Evolutionary conservation across 768 basidiomycete genomes (phyloP).

Genomic region (Rhizopogon salebrosus): DNA sequence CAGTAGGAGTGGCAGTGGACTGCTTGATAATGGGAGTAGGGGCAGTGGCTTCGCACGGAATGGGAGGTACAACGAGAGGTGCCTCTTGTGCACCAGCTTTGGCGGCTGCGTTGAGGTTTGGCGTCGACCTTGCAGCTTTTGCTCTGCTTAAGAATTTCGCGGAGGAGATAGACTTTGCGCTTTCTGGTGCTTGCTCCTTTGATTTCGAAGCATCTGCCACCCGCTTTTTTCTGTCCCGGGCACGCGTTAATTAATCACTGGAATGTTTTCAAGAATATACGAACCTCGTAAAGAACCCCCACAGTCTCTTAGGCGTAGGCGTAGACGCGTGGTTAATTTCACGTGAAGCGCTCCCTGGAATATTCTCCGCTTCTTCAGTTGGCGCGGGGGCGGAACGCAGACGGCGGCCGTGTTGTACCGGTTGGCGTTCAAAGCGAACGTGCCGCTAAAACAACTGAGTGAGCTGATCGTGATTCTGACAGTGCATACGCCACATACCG

Average conservation of each 20-base stretch:
- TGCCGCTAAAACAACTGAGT: conserved; percentile 10
- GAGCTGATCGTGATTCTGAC: conserved; percentile 1
- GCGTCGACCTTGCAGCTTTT: conserved; percentile 18
- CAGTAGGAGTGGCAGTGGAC: background rate
- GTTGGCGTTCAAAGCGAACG: conserved; percentile 17
- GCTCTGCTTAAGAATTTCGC: conserved; percentile 15
- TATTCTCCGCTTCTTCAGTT: conserved; percentile 4
- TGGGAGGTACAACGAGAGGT: background rate
- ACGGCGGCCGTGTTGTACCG: background rate
- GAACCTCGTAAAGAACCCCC: conserved; percentile 19
- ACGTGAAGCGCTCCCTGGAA: background rate
- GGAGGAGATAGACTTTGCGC: conserved; percentile 6
- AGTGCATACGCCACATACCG: conserved; percentile 8
- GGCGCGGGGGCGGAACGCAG: conserved; percentile 6
- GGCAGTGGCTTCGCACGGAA: background rate
- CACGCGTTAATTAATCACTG: background rate
- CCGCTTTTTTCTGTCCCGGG: conserved; percentile 8
- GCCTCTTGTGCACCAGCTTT: background rate
- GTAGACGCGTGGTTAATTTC: background rate
- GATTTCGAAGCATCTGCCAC: conserved; percentile 1
- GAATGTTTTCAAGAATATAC: background rate
- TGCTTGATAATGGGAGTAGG: background rate
- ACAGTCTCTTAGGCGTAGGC: conserved; percentile 4
- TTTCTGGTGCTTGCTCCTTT: conserved; percentile 4
- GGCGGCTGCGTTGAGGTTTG: conserved; percentile 13